These are phyloP conservation scores for Vachellia pachyceras DNA, from an alignment of 306 rosid species.

Conservation along the genomic window DNA sequence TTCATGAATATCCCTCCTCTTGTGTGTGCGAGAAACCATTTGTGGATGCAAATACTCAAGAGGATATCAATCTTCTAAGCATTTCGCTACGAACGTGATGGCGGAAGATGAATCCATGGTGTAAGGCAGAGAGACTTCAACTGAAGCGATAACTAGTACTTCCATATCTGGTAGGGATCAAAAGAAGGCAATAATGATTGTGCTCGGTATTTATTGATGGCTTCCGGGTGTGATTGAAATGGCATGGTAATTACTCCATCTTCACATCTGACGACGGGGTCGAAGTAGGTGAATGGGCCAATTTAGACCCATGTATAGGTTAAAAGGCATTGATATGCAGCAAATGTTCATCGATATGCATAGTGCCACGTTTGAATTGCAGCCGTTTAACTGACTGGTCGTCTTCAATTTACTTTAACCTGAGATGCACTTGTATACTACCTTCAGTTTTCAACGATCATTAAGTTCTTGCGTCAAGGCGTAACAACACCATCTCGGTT, in stretches of 20 bases:
- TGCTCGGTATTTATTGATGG: background rate
- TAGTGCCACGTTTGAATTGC: conserved; percentile 34
- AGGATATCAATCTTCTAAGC: conserved; percentile 33
- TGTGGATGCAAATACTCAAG: conserved; percentile 37
- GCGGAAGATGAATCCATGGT: conserved; percentile 17
- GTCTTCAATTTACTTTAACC: background rate
- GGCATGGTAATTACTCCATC: conserved; percentile 12
- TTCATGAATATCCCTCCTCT: conserved; percentile 79
- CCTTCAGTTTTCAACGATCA: background rate
- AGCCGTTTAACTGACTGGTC: background rate
- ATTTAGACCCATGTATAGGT: conserved; percentile 26
- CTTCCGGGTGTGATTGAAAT: conserved; percentile 20
- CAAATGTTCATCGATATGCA: conserved; percentile 63
- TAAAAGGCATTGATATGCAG: conserved; percentile 40
- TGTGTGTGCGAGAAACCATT: conserved; percentile 76
- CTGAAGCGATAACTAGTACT: background rate
- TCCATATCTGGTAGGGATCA: background rate
- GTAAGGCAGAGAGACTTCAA: background rate
- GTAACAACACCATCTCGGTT: background rate
- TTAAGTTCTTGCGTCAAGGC: background rate
- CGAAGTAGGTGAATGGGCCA: conserved; percentile 32
- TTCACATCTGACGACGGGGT: conserved; percentile 23
- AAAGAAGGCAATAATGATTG: background rate
- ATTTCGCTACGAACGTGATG: conserved; percentile 31
- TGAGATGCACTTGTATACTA: background rate